Conservation (phyloP, 768 basidiomycete genomes). For the Suillus discolor region DNA sequence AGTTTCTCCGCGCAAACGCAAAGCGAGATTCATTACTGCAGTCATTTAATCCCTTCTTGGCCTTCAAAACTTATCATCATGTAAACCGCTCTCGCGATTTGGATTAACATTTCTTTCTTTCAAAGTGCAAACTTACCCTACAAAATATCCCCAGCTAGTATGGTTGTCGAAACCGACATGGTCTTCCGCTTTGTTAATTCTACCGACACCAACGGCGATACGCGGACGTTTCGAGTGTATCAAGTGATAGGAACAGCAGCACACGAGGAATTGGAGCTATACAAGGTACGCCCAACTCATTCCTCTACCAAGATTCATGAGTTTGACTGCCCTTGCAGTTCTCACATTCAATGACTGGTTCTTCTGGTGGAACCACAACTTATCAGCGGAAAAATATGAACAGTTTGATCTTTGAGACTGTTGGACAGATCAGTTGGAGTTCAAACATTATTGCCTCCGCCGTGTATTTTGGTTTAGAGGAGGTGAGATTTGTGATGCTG, state of each 20-base stretch:
- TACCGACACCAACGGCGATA: slow-evolving; percentile 33
- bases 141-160: slow-evolving; percentile 12
- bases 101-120: background rate
- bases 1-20: slow-evolving; percentile 10
- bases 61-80: slow-evolving; percentile 4
- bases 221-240: slow-evolving; percentile 47
- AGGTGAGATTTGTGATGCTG: slow-evolving; percentile 31
- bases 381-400: slow-evolving; percentile 50
- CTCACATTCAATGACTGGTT: slow-evolving; percentile 47
- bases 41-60: background rate
- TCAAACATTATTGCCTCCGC: slow-evolving; percentile 43
- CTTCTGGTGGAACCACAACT: slow-evolving; percentile 43
- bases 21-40: slow-evolving; percentile 6
- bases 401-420: slow-evolving; percentile 49
- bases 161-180: slow-evolving; percentile 38
- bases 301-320: background rate
- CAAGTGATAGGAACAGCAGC: slow-evolving; percentile 33
- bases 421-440: slow-evolving; percentile 57
- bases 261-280: slow-evolving; percentile 38
- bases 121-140: background rate
- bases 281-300: slow-evolving; percentile 37
- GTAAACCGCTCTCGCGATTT: background rate
- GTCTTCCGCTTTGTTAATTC: slow-evolving; percentile 41
- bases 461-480: slow-evolving; percentile 51
- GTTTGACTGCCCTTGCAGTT: slow-evolving; percentile 32